Base-by-base conservation (phyloP, 768 basidiomycete genomes). In the Pholiota microspora region DNA sequence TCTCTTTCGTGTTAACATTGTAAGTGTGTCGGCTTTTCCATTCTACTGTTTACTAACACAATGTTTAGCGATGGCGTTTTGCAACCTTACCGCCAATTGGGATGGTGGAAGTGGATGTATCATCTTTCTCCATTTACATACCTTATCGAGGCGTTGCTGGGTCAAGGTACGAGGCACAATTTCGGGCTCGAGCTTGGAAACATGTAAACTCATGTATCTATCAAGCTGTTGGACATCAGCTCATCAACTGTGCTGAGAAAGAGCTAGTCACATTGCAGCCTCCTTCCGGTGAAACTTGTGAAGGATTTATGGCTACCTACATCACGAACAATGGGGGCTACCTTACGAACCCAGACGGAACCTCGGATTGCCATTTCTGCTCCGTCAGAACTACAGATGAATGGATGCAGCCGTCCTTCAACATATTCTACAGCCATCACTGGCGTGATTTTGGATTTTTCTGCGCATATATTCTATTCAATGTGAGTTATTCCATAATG, bases 41-140 rank as follows among this genome's bases (percentile, higher is more conserved):
- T n/a, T n/a, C n/a, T n/a, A n/a, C 59, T 57, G 56, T 65, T 16
- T 15, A 48, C 23, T 48, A 29, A 32, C 15, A 29, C 25, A 27
- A 48, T 18, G 21, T 40, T 38, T 9, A 83, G 81, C 62, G 77
- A 86, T 57, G 86, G 86, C 55, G 83, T 88, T 32, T 63, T 89
- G 3, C 88, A 89, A 60, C 87, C 87, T 5, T 85, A 72, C 62
- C 59, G 73, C 7, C 72, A 74, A 13, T 78, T 89, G 2, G 80
- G 81, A 8, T 86, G 85, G 81, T 89, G 87, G 87, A 64, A 68
- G 49, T 89, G 86, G 86, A 85, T 88, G 85, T 88, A 83, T 53
- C 71, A 68, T 42, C 49, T 80, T 4, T 79, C 81, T 1, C 80
- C 81, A 0, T 78, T 69, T 56, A 79, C 77, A 1, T 83, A 84